Evolutionary conservation across 2,329 filamentous ascomycete species (phyloP), one percentile per base, ranked within the genome.

Genomic region (Paracorniculantispora psalliotae): DNA sequence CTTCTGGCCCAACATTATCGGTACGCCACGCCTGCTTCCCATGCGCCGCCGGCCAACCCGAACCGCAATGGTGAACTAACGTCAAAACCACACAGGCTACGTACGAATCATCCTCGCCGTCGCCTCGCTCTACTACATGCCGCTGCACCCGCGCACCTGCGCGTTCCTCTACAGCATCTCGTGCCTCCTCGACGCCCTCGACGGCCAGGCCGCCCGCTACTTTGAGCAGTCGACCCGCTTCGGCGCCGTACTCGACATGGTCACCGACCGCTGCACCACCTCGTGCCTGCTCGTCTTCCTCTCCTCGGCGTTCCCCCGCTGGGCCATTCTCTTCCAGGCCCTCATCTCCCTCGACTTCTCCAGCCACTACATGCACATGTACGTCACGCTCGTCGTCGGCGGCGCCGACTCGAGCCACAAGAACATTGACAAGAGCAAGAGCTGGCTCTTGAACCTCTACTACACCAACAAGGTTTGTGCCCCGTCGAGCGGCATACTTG

Each of bases 291-390:
- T 99, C 51, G 92, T 97, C 53, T 99, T 97, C 79, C 78, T 99
- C 63, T 91, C 91, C 43, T 96, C 91, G 15, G 94, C 94, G 21
- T 99, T 96, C 77, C 94, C 94, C 4, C 85, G 92, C 59, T 97
- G 91, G 88, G 87, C 91, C 64, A 92, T 97, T 66, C 71, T 97
- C 61, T 99, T 99, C 82, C 94, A 99, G 79, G 85, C 88, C 47
- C 78, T 99, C 69, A 96, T 99, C 73, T 89, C 89, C 58, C 78
- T 99, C 67, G 94, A 99, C 75, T 82, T 99, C 64, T 90, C 94
- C 28, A 96, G 92, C 72, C 94, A 99, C 75, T 99, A 97, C 73
- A 93, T 97, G 81, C 94, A 99, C 78, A 99, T 99, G 94, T 97
- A 96, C 72, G 91, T 92, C 13, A 96, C 92, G 1, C 79, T 97